These are phyloP conservation scores for Rhinocladiella similis DNA, from an alignment of 2,329 filamentous ascomycete genomes.

Conservation along the genomic window DNA sequence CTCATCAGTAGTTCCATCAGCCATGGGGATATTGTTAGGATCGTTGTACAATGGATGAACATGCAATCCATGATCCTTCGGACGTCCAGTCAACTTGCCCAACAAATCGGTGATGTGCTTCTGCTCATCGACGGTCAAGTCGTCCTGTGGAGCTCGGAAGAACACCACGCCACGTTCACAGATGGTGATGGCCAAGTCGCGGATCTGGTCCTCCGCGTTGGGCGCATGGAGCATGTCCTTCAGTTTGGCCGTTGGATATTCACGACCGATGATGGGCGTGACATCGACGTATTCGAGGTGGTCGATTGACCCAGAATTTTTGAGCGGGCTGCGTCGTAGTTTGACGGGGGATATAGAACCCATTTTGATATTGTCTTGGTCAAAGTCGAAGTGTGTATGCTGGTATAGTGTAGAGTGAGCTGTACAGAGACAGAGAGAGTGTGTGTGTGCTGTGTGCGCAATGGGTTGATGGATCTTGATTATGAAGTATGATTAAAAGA, in stretches of 20 bases:
- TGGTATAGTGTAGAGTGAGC: too few species aligned
- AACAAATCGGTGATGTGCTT: constrained; percentile 48
- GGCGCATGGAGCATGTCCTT: constrained; percentile 60
- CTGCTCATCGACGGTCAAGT: constrained; percentile 46
- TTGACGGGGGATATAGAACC: constrained; percentile 14
- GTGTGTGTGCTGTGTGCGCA: too few species aligned
- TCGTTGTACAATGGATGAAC: constrained; percentile 50
- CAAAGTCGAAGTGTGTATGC: too few species aligned
- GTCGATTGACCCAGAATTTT: constrained; percentile 22
- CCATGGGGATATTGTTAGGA: constrained; percentile 25
- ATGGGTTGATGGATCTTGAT: too few species aligned
- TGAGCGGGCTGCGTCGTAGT: constrained; percentile 38
- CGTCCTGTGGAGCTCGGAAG: constrained; percentile 55
- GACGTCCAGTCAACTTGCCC: constrained; percentile 47
- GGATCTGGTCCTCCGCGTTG: constrained; percentile 63
- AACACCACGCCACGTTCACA: constrained; percentile 67
- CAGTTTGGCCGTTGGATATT: constrained; percentile 43
- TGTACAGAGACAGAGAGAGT: too few species aligned
- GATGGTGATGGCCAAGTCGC: constrained; percentile 59
- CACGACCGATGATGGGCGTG: constrained; percentile 43
- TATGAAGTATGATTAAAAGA: too few species aligned
- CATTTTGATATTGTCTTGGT: constrained; percentile 1
- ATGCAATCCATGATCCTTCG: constrained; percentile 52
- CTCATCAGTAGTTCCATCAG: constrained; percentile 23
- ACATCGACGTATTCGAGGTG: constrained; percentile 32